A percentile compares a stretch with the other conserved stretches of the same genome.
These are phyloP conservation scores for Ogataea trehalophila DNA, from an alignment of 805 yeast genomes.

Conservation along the genomic window DNA sequence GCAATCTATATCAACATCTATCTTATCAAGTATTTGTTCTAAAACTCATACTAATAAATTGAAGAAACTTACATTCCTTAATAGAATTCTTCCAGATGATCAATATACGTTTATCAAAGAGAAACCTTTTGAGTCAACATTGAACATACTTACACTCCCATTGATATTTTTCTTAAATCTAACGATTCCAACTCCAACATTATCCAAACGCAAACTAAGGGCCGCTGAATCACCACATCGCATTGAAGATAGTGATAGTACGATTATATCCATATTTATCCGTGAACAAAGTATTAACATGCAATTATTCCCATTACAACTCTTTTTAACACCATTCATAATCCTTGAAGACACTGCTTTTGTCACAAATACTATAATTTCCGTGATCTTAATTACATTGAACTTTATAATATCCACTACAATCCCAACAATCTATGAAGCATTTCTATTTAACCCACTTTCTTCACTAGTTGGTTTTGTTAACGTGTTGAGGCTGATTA, in stretches of 20 bases:
- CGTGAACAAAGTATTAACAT: constrained; percentile 17
- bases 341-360: background rate
- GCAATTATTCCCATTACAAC: constrained; percentile 27
- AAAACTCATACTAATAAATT: background rate
- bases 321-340: constrained; percentile 19
- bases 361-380: background rate
- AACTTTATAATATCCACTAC: background rate
- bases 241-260: background rate
- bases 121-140: constrained; percentile 20
- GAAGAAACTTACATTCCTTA: constrained; percentile 2
- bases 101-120: constrained; percentile 2
- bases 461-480: constrained; percentile 28
- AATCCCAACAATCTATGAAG: constrained; percentile 5
- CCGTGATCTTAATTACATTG: background rate
- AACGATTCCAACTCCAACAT: constrained; percentile 25
- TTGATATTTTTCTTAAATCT: constrained; percentile 20
- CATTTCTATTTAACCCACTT: constrained; percentile 13
- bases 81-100: constrained; percentile 14
- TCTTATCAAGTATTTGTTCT: constrained; percentile 8
- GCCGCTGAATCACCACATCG: background rate
- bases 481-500: constrained; percentile 25
- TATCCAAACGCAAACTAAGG: background rate
- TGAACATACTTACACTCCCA: constrained; percentile 23
- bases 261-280: constrained; percentile 4
- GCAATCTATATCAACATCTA: constrained; percentile 8